These are phyloP conservation scores for Zoysia pacifica DNA, from an alignment of 176 grass and related monocot species.

Conservation along the genomic window DNA sequence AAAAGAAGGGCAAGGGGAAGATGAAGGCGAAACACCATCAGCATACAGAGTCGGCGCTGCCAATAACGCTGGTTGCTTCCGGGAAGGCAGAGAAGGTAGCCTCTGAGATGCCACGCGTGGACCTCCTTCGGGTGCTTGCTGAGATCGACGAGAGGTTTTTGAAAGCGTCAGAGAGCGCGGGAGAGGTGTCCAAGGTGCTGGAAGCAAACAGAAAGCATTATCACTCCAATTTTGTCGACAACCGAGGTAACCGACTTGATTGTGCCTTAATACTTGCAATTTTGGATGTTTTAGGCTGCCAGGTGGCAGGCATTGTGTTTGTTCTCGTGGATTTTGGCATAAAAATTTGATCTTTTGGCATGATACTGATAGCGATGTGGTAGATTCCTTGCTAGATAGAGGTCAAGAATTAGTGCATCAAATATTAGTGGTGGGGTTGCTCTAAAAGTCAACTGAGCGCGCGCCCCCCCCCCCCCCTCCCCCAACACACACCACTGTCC, in stretches of 20 bases:
- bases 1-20: conserved; percentile 55
- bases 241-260: conserved; percentile 67
- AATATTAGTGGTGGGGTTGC: conserved; percentile 36
- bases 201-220: conserved; percentile 99
- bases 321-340: background rate
- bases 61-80: conserved; percentile 45
- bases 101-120: conserved; percentile 42
- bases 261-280: conserved; percentile 13
- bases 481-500: background rate
- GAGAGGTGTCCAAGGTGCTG: conserved; percentile 80
- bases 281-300: conserved; percentile 34
- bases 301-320: conserved; percentile 15
- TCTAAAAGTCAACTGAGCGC: conserved; percentile 21
- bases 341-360: conserved; percentile 19
- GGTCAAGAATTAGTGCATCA: conserved; percentile 33
- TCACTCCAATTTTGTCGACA: conserved; percentile 93
- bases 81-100: conserved; percentile 59
- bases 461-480: background rate
- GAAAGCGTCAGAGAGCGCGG: conserved; percentile 76
- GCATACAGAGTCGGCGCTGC: conserved; percentile 70
- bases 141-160: conserved; percentile 84
- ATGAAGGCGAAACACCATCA: conserved; percentile 66
- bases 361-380: conserved; percentile 39
- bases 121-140: conserved; percentile 63
- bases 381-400: conserved; percentile 48